Conservation (phyloP, 371 early-diverging fungal genomes). For the Blyttiomyces sp. region DNA sequence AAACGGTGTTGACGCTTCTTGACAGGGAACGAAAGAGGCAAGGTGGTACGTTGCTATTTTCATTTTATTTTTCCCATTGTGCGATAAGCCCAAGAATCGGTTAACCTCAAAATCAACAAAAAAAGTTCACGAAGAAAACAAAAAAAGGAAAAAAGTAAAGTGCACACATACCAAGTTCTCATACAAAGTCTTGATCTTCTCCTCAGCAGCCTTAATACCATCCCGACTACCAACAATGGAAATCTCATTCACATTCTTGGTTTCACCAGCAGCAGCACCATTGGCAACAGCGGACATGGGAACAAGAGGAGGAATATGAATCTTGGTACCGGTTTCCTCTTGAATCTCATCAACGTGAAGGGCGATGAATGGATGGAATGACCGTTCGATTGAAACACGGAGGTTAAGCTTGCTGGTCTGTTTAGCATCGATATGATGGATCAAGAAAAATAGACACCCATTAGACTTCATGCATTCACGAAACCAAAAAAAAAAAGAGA, state of each 20-base stretch:
- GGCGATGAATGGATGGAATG: constrained; percentile 76
- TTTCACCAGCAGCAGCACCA: constrained; percentile 31
- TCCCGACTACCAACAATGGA: constrained; percentile 72
- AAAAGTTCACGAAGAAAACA: constrained; percentile 9
- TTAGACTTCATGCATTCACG: neutral
- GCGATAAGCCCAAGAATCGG: neutral
- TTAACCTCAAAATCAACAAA: neutral
- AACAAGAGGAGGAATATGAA: constrained; percentile 73
- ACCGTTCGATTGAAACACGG: constrained; percentile 33
- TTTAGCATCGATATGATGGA: too few relatives aligned
- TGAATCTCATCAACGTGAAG: constrained; percentile 52
- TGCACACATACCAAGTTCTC: constrained; percentile 47
- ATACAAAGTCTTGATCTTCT: constrained; percentile 55
- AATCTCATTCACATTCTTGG: constrained; percentile 46
- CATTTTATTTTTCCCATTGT: neutral
- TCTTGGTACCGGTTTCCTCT: constrained; percentile 64
- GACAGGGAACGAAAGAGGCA: constrained; percentile 63
- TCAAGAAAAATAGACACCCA: neutral
- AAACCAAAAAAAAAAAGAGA: neutral
- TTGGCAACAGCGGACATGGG: constrained; percentile 35
- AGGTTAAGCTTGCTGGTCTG: constrained; percentile 45
- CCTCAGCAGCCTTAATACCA: constrained; percentile 62
- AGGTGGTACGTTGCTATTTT: constrained; percentile 47
- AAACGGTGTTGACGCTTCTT: constrained; percentile 90
- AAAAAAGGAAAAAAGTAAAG: neutral